phyloP scores from a whole-genome alignment of 805 yeast species.

The Candida cerambycidarum region DNA sequence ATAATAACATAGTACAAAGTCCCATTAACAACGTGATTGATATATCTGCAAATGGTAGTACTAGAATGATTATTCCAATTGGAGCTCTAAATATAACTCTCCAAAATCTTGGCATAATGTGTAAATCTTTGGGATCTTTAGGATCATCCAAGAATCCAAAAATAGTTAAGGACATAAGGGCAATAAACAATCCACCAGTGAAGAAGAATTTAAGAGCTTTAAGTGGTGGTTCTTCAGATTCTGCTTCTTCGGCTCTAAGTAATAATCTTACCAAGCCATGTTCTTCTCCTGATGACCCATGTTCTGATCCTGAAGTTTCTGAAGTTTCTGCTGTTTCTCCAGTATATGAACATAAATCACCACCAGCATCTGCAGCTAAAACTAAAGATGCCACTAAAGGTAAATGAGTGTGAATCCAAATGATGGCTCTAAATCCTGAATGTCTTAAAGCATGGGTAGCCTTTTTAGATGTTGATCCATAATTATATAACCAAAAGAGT shows the following conservation, averaged over 20 bases:
- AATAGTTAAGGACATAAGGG: constrained; percentile 37
- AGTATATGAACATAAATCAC: constrained; percentile 38
- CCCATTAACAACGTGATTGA: constrained; percentile 43
- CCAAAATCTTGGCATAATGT: constrained; percentile 31
- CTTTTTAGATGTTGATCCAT: constrained; percentile 48
- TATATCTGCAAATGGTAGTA: constrained; percentile 46
- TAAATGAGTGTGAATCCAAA: constrained; percentile 49
- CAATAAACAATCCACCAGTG: constrained; percentile 52
- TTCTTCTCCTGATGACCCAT: too few species aligned
- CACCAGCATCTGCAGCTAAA: constrained; percentile 60
- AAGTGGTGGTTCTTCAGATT: constrained; percentile 32
- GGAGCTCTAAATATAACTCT: constrained; percentile 45
- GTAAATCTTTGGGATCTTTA: constrained; percentile 35
- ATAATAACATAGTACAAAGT: constrained; percentile 35
- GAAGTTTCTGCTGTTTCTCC: background rate
- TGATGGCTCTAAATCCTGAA: constrained; percentile 43
- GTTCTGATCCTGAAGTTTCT: too few species aligned
- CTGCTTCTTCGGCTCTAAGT: constrained; percentile 16
- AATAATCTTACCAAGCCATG: too few species aligned
- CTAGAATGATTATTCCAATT: constrained; percentile 36
- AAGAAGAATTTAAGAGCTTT: constrained; percentile 49
- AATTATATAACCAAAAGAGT: constrained; percentile 53
- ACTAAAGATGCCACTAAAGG: constrained; percentile 53
- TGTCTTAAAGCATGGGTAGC: constrained; percentile 58
- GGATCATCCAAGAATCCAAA: constrained; percentile 48